Evolutionary conservation across 2,329 filamentous ascomycete species (phyloP).

Genomic region (Colletotrichum theobromicola): DNA sequence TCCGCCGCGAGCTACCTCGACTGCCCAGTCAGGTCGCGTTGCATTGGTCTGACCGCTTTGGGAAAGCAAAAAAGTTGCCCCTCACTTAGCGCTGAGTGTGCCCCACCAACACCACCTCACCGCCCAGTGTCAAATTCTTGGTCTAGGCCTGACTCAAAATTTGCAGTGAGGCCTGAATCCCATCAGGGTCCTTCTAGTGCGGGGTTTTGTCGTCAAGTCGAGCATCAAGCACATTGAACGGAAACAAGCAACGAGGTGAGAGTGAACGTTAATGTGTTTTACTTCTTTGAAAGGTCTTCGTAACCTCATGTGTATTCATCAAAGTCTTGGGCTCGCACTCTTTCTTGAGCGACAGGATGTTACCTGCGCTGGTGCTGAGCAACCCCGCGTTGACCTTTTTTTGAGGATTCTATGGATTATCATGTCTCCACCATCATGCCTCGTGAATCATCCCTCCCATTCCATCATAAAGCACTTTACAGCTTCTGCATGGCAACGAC

Average conservation of each 20-base stretch:
- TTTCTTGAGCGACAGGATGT: neutral
- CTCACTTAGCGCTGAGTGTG: conserved; percentile 11
- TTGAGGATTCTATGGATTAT: conserved; percentile 23
- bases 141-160: neutral
- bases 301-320: conserved; percentile 22
- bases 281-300: conserved; percentile 18
- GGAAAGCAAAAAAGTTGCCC: conserved; percentile 4
- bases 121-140: neutral
- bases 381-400: conserved; percentile 17
- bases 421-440: conserved; percentile 32
- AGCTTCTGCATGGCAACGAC: conserved; percentile 50
- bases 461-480: conserved; percentile 14
- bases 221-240: neutral
- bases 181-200: neutral
- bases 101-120: conserved; percentile 18
- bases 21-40: neutral
- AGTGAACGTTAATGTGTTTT: neutral
- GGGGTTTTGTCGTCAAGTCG: neutral
- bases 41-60: conserved; percentile 17
- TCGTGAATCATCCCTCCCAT: conserved; percentile 31
- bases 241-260: neutral
- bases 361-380: conserved; percentile 13
- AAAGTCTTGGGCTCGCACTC: conserved; percentile 16
- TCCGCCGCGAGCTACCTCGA: neutral
- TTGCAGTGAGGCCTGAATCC: neutral